These are phyloP conservation scores for Neospermospora avenae DNA, from an alignment of 2,329 filamentous ascomycete genomes.

Conservation along the genomic window DNA sequence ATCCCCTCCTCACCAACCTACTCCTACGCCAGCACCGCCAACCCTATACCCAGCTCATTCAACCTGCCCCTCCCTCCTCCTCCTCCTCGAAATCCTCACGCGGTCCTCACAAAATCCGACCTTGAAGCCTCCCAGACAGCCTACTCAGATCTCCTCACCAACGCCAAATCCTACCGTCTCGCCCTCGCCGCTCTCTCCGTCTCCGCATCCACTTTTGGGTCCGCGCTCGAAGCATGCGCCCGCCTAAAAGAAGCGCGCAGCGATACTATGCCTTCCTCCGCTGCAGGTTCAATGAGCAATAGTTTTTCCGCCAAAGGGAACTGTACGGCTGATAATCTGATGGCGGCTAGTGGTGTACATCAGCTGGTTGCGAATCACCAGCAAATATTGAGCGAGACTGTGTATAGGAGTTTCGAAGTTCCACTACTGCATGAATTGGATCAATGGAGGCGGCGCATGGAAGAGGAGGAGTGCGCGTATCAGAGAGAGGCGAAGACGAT, in stretches of 20 bases:
- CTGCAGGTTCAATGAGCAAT: conserved; percentile 26
- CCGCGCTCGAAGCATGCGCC: conserved; percentile 64
- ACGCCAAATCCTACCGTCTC: conserved; percentile 61
- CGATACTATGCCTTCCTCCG: conserved; percentile 47
- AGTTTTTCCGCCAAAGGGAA: conserved; percentile 48
- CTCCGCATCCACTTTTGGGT: conserved; percentile 61
- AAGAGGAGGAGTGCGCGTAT: conserved; percentile 62
- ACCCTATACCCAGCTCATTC: conserved; percentile 53
- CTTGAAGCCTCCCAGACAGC: conserved; percentile 60
- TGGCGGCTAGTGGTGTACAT: conserved; percentile 62
- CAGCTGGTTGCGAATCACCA: conserved; percentile 68
- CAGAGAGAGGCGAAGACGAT: conserved; percentile 52
- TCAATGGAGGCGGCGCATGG: conserved; percentile 59
- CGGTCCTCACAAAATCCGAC: conserved; percentile 60
- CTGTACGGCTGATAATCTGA: conserved; percentile 61
- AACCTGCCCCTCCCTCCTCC: conserved; percentile 62
- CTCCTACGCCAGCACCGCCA: conserved; percentile 60
- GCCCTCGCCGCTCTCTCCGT: conserved; percentile 59
- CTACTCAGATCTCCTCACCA: conserved; percentile 58
- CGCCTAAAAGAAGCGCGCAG: conserved; percentile 64
- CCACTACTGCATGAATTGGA: conserved; percentile 68
- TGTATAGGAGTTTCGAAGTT: conserved; percentile 66
- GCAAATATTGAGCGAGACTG: conserved; percentile 65
- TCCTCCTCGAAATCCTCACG: conserved; percentile 53
- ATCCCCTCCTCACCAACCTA: conserved; percentile 62